These are phyloP conservation scores for Boletus nobilissimus DNA, from an alignment of 1,284 basidiomycete species.

Conservation along the genomic window DNA sequence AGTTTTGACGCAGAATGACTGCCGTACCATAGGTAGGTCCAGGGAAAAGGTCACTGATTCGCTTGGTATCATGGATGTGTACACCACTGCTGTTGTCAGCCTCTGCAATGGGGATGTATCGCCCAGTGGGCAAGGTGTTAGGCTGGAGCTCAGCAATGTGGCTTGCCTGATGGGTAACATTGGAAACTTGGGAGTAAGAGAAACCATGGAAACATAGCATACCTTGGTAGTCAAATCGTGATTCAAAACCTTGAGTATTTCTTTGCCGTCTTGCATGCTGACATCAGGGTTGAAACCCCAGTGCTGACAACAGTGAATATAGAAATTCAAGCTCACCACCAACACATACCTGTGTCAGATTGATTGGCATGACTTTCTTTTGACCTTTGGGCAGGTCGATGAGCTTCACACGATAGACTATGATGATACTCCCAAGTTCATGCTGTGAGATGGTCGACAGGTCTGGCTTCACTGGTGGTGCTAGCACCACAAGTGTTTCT, in stretches of 20 bases:
- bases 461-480: conserved; percentile 56
- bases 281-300: conserved; percentile 85
- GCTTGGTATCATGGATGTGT: conserved; percentile 61
- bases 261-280: conserved; percentile 58
- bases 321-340: conserved; percentile 4
- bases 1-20: background rate
- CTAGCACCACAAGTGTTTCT: conserved; percentile 68
- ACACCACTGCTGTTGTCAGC: conserved; percentile 50
- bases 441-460: conserved; percentile 51
- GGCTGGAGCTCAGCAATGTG: conserved; percentile 63
- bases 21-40: conserved; percentile 66
- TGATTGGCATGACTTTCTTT: conserved; percentile 69
- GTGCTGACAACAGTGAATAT: conserved; percentile 56
- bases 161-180: conserved; percentile 54
- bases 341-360: conserved; percentile 70
- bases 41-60: conserved; percentile 67
- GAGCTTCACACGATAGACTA: conserved; percentile 75
- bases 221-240: conserved; percentile 71
- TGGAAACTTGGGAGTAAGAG: background rate
- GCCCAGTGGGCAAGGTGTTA: conserved; percentile 63
- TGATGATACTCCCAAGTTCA: conserved; percentile 68
- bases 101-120: conserved; percentile 57
- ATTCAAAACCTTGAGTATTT: conserved; percentile 61
- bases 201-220: background rate
- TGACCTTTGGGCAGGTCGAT: conserved; percentile 48